These are phyloP conservation scores for Hordeum pubiflorum DNA, from an alignment of 202 grass and related monocot genomes.

Conservation along the genomic window DNA sequence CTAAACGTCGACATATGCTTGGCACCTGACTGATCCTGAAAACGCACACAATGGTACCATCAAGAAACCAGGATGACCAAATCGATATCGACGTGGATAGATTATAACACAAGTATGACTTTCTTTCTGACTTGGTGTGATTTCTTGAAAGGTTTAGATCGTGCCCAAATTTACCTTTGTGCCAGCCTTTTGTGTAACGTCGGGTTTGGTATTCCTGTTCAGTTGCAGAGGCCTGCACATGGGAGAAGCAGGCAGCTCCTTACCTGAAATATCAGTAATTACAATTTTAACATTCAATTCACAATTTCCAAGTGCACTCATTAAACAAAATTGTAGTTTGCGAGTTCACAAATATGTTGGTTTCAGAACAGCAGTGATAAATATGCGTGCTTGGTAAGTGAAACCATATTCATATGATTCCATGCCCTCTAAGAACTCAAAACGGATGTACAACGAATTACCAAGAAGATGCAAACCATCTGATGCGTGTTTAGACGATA, in stretches of 20 bases:
- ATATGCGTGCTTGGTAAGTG: not conserved
- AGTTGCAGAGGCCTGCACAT: slow-evolving; percentile 40
- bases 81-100: not conserved
- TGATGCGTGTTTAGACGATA: slow-evolving; percentile 34
- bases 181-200: slow-evolving; percentile 27
- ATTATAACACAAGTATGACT: not conserved
- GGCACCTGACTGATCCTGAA: slow-evolving; percentile 37
- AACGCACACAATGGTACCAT: slow-evolving; percentile 4
- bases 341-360: not conserved
- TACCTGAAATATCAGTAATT: slow-evolving; percentile 46
- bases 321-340: not conserved
- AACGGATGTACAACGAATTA: slow-evolving; percentile 12
- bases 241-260: slow-evolving; percentile 38
- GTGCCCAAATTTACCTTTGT: slow-evolving; percentile 41
- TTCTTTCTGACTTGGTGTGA: not conserved
- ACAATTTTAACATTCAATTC: not conserved
- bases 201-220: slow-evolving; percentile 29
- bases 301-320: not conserved
- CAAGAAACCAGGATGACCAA: not conserved
- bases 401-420: not conserved
- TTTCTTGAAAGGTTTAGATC: not conserved
- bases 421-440: not conserved
- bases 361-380: not conserved
- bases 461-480: slow-evolving; percentile 40
- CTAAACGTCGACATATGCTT: slow-evolving; percentile 48